These are phyloP conservation scores for Lactarius sanguifluus DNA, from an alignment of 768 basidiomycete species.

Conservation along the genomic window DNA sequence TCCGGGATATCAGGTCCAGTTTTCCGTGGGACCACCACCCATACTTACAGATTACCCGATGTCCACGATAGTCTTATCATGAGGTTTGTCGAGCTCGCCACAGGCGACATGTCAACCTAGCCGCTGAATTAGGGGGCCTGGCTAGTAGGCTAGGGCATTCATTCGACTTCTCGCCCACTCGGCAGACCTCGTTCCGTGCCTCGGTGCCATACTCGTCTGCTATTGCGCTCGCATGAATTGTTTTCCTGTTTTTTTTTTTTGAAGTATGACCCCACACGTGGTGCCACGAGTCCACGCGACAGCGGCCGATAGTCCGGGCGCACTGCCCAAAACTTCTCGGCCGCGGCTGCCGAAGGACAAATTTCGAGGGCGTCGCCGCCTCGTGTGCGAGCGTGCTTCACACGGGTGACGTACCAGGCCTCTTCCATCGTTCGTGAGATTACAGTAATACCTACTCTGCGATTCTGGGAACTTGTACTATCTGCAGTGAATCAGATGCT, in stretches of 20 bases:
- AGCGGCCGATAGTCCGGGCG: background rate
- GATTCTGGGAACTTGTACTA: background rate
- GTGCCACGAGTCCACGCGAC: background rate
- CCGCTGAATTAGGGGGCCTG: background rate
- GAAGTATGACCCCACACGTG: background rate
- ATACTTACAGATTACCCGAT: background rate
- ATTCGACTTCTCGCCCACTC: background rate
- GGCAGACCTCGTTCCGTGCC: background rate
- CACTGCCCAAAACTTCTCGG: background rate
- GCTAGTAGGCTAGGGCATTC: background rate
- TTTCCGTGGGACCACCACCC: background rate
- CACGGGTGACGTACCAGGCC: background rate
- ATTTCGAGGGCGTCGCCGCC: background rate
- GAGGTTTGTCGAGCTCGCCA: background rate
- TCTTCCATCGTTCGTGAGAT: background rate
- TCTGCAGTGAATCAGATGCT: background rate
- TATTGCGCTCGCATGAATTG: background rate
- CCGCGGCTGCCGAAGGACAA: background rate
- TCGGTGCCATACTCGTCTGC: background rate
- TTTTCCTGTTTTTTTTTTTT: background rate
- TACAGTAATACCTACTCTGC: background rate
- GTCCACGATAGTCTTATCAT: background rate
- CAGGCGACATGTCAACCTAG: background rate
- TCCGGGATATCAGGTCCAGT: background rate
- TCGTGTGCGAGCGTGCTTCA: background rate